These are phyloP conservation scores for Malassezia sympodialis DNA, from an alignment of 1,284 basidiomycete species.

Conservation along the genomic window DNA sequence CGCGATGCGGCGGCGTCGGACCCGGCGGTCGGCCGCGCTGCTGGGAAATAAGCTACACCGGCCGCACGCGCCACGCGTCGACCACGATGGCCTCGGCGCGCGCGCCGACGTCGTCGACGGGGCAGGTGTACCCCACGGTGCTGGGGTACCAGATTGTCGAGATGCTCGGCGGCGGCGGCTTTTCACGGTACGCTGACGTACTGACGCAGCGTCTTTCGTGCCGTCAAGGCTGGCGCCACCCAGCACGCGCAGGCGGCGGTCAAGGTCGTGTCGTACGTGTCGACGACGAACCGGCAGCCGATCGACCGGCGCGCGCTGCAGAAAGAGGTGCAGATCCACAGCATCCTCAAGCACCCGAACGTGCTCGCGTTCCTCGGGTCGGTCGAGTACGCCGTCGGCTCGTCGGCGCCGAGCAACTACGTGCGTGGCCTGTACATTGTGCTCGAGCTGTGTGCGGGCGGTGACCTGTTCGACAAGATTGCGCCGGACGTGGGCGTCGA, in stretches of 20 bases:
- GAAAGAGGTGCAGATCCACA: conserved; percentile 87
- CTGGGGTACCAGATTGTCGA: conserved; percentile 42
- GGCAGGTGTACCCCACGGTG: conserved; percentile 37
- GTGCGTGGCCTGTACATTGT: conserved; percentile 69
- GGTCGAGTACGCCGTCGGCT: conserved; percentile 31
- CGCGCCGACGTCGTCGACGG: conserved; percentile 38
- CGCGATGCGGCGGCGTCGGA: too few relatives aligned
- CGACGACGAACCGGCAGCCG: conserved; percentile 28
- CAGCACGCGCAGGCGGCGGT: conserved; percentile 37
- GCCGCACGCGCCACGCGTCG: background rate
- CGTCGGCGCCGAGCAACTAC: conserved; percentile 31
- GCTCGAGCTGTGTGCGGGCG: conserved; percentile 80
- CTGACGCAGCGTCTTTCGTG: conserved; percentile 38
- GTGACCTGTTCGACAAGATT: conserved; percentile 96
- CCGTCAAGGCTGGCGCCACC: conserved; percentile 27
- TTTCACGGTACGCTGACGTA: conserved; percentile 20
- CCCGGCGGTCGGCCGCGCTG: background rate
- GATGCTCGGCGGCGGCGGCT: conserved; percentile 45
- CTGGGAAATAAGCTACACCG: background rate
- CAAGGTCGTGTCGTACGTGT: conserved; percentile 45
- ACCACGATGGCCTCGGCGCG: conserved; percentile 2
- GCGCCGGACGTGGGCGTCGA: conserved; percentile 73
- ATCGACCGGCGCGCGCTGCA: conserved; percentile 50
- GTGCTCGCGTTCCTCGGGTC: conserved; percentile 76
- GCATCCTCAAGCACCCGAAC: conserved; percentile 67